phyloP scores from a whole-genome alignment of 2,329 filamentous ascomycete genomes.

The Zymoseptoria passerinii region DNA sequence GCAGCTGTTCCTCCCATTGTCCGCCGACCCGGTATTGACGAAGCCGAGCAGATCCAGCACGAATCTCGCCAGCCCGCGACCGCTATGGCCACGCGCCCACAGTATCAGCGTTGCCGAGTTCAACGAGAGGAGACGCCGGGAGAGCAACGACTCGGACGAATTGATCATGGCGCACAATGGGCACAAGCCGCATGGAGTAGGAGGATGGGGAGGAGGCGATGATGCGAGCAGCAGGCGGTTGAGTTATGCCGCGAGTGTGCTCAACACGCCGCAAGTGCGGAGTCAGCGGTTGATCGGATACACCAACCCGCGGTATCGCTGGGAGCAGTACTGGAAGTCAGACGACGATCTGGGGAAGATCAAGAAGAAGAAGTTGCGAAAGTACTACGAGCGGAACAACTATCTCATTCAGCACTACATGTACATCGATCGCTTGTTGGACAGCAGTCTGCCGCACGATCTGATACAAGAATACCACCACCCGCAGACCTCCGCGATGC shows the following conservation, averaged over 20 bases:
- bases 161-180: conserved; percentile 5
- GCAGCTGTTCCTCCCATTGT: neutral
- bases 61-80: conserved; percentile 13
- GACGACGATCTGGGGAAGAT: conserved; percentile 65
- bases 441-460: conserved; percentile 86
- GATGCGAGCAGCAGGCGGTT: conserved; percentile 32
- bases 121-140: conserved; percentile 9
- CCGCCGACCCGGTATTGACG: neutral
- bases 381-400: conserved; percentile 87
- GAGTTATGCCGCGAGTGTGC: conserved; percentile 35
- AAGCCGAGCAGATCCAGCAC: conserved; percentile 12
- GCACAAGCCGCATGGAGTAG: conserved; percentile 3
- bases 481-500: conserved; percentile 27
- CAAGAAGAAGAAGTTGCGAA: conserved; percentile 63
- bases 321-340: conserved; percentile 78
- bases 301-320: conserved; percentile 75
- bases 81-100: conserved; percentile 11
- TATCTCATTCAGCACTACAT: conserved; percentile 82
- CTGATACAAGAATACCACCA: conserved; percentile 82
- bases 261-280: conserved; percentile 59
- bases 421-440: conserved; percentile 83
- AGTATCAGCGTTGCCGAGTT: conserved; percentile 18
- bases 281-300: conserved; percentile 83
- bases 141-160: conserved; percentile 14
- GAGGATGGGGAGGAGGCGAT: conserved; percentile 25